A percentile compares a stretch with the other conserved stretches of the same genome.
phyloP scores from a whole-genome alignment of 345 rosid genomes.

The Murraya koenigii region DNA sequence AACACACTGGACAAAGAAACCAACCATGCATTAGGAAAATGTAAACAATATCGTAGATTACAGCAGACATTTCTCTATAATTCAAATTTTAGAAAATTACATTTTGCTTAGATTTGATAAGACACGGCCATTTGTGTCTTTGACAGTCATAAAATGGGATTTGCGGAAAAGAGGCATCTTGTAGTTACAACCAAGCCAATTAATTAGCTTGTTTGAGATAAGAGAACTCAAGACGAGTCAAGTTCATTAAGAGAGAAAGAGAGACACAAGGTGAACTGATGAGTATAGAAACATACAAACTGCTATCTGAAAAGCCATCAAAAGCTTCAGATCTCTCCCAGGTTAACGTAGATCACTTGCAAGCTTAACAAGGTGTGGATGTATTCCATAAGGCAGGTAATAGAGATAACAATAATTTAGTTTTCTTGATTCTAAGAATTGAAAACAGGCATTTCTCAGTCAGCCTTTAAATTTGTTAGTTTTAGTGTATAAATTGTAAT shows the following conservation, averaged over 20 bases:
- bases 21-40: constrained; percentile 9
- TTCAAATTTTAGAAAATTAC: background rate
- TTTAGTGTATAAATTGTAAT: background rate
- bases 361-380: background rate
- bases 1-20: constrained; percentile 31
- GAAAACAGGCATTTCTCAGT: background rate
- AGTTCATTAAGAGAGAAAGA: background rate
- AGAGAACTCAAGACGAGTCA: background rate
- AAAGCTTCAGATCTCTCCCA: constrained; percentile 1
- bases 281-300: background rate
- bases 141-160: background rate
- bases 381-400: background rate
- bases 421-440: background rate
- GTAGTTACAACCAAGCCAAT: background rate
- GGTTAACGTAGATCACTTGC: background rate
- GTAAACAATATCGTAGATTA: background rate
- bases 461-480: background rate
- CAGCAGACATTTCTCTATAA: background rate
- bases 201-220: background rate
- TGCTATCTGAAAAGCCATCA: background rate
- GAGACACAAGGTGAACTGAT: too few species aligned
- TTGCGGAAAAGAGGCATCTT: background rate
- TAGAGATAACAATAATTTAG: background rate
- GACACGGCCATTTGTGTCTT: background rate
- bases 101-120: background rate